Evolutionary conservation across 768 basidiomycete species (phyloP), one percentile per base, ranked within the genome.

Genomic region (Amanita brunnescens): DNA sequence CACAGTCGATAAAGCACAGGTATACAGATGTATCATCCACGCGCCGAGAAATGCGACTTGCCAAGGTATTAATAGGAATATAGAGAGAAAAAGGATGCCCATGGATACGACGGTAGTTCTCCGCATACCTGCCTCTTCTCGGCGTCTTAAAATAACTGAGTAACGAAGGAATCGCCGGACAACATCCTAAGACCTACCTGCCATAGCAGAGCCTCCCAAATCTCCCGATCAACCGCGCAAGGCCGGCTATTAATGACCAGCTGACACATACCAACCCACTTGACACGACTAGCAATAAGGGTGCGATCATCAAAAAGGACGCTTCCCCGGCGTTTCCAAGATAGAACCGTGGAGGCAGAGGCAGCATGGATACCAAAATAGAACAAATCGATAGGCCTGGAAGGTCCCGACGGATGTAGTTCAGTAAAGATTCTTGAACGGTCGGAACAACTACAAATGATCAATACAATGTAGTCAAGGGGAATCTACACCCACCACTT

Each of bases 11-110:
- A 63, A 67, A 14, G 75, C 75, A 57, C 85, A 89, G 33, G 80
- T 83, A 58, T 78, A 70, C 40, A 90, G 67, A 54, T 91, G 90
- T 46, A 87, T 79, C n/a, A 83, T 54, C 82, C 89, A 90, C 57
- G 83, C 83, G 16, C 88, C 83, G 20, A 95, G 74, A 66, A 87
- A 93, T 4, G 87, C 91, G 8, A 94, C 87, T 66, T 96, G 93
- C 81, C 90, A 91, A 0, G 93, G 93, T n/a, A 94, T 72, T 47
- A 92, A 68, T 34, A 88, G 56, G 53, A 85, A 77, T 34, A 93
- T 82, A n/a, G 84, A 67, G 13, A 76, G 55, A 46, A 84, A 73
- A 30, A 93, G 75, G 16, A 85, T 44, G 6, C 62, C 56, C 63
- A 91, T 77, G 5, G 86, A 85, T 5, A 81, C 37, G 21, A 83